These are phyloP conservation scores for Leptodontidium sp. DNA, from an alignment of 2,329 filamentous ascomycete species.

Conservation along the genomic window DNA sequence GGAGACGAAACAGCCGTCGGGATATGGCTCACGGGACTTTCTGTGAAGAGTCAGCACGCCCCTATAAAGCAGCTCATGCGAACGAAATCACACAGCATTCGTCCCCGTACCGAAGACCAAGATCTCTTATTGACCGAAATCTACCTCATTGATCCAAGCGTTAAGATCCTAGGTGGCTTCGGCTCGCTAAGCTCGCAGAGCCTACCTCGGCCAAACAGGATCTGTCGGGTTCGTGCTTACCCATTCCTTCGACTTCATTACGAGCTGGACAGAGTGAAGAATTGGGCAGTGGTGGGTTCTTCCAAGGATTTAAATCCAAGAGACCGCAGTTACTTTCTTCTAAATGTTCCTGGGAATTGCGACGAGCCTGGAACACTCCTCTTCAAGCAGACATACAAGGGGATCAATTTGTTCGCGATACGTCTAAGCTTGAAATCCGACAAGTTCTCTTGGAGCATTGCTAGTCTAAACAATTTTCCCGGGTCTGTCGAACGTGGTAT, in stretches of 20 bases:
- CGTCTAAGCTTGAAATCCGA: not conserved
- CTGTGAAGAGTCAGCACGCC: not conserved
- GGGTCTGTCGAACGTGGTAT: not conserved
- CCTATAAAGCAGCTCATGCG: not conserved
- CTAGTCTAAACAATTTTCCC: not conserved
- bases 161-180: no score
- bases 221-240: not conserved
- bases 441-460: not conserved
- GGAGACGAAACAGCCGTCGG: not conserved
- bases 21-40: not conserved
- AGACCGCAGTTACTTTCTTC: not conserved
- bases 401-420: not conserved
- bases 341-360: not conserved
- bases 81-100: not conserved
- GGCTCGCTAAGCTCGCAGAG: not conserved
- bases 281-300: not conserved
- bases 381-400: not conserved
- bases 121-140: not conserved
- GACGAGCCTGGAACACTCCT: not conserved
- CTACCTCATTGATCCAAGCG: not conserved
- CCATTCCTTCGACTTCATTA: not conserved
- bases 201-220: not conserved
- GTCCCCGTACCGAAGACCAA: not conserved
- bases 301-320: no score
- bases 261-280: not conserved